Evolutionary conservation across 768 basidiomycete genomes (phyloP), one percentile per base, ranked within the genome.

Genomic region (Rhizopogon roseolus): DNA sequence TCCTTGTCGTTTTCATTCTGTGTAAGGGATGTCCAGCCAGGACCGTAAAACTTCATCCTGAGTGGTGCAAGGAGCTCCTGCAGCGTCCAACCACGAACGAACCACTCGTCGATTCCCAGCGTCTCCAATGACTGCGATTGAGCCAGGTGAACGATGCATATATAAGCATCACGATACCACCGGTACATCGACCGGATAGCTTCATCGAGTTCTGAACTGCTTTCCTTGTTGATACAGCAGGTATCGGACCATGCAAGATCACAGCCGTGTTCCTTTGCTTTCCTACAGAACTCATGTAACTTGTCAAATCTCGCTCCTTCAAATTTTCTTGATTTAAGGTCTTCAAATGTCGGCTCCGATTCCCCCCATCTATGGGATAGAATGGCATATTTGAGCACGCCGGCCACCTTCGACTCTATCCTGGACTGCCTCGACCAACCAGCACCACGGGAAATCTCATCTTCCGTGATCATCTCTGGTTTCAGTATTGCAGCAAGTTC

Each of bases 101-200:
- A 61, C 60, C 60, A 61, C 37, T 46, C 45, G 38, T 37, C 49
- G 14, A 7, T 41, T 9, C 32, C 56, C 28, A 50, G 45, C 10
- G 39, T 46, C 34, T n/a, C 25, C 32, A 43, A 29, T 11, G 36
- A 22, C 14, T 48, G 29, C 4, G 48, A 36, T 40, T 41, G 38
- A 19, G 48, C 36, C 5, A 61, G 41, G 42, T 61, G 49, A 5
- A 54, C 58, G 11, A 57, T 39, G 49, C 60, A 61, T 39, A 61
- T 39, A 32, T 57, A 32, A 14, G 58, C 54, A 45, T 56, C 48
- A 3, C 48, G 49, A 17, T 61, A 61, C 60, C 60, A 61, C n/a
- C 27, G 27, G 41, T 53, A 61, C 60, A 61, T 61, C 11, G 60
- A 60, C 10, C 52, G 55, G 19, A 61, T 56, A 43, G 60, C 54